A percentile compares a stretch with the other conserved stretches of the same genome.
Conservation (phyloP, 164 flowering plant genomes). For the Platanus orientalis region DNA sequence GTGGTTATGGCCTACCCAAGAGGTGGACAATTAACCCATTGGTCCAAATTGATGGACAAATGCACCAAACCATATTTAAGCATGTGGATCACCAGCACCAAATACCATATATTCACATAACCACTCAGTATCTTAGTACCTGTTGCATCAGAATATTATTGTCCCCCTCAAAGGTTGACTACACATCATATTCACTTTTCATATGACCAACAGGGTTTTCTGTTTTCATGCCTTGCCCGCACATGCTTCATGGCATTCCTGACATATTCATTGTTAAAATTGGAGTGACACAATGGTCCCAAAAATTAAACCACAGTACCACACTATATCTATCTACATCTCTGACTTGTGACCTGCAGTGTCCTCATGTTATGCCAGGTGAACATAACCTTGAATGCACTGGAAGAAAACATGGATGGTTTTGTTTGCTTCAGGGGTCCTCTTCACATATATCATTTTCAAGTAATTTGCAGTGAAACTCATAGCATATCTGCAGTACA, state of each 20-base stretch:
- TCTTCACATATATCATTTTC: constrained; percentile 64
- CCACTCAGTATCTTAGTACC: constrained; percentile 31
- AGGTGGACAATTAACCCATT: too few relatives aligned
- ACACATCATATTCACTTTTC: constrained; percentile 86
- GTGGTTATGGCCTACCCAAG: too few relatives aligned
- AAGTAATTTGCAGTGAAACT: constrained; percentile 71
- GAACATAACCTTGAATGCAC: constrained; percentile 76
- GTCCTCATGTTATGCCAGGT: constrained; percentile 96
- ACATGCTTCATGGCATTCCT: constrained; percentile 99
- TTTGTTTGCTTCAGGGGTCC: constrained; percentile 72
- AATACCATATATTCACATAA: too few relatives aligned
- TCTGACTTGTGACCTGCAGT: constrained; percentile 59
- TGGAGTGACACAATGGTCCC: not conserved
- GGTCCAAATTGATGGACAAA: too few relatives aligned
- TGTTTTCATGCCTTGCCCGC: constrained; percentile 98
- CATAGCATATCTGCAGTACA: constrained; percentile 72
- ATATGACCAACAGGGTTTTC: constrained; percentile 88
- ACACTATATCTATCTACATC: not conserved
- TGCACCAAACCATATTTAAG: too few relatives aligned
- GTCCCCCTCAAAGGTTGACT: constrained; percentile 95
- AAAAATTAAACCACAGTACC: not conserved
- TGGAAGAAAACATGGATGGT: constrained; percentile 75
- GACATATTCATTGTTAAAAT: constrained; percentile 5
- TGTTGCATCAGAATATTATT: constrained; percentile 96
- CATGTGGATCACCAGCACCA: too few relatives aligned